phyloP scores from a whole-genome alignment of 2,329 filamentous ascomycete genomes.

The Colletotrichum eremochloae region DNA sequence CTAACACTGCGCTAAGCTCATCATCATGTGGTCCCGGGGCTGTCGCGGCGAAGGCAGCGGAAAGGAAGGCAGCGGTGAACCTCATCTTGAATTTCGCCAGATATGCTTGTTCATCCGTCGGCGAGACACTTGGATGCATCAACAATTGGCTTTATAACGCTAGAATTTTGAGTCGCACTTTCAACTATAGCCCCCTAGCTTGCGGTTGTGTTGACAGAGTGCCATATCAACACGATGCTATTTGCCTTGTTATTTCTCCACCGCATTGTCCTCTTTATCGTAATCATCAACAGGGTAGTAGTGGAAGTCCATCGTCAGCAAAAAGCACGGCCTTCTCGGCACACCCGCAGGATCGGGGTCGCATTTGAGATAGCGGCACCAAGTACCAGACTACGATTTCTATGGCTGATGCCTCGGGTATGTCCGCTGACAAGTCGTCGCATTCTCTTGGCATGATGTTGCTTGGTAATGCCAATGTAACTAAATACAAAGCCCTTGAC shows the following conservation, averaged over 20 bases:
- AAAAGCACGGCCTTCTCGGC: background rate
- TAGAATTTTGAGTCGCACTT: background rate
- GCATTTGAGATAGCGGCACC: background rate
- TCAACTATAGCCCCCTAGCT: background rate
- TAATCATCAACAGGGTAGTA: background rate
- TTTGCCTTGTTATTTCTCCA: background rate
- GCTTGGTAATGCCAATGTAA: constrained; percentile 2
- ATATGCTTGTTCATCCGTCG: too few relatives aligned
- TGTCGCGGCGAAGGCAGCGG: background rate
- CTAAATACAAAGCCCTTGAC: background rate
- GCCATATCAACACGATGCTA: constrained; percentile 2
- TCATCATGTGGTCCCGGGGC: constrained; percentile 13
- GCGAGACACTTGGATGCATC: background rate
- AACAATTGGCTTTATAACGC: background rate
- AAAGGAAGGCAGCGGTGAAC: background rate
- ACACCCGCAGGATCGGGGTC: background rate
- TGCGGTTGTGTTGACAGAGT: constrained; percentile 4
- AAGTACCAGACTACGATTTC: background rate
- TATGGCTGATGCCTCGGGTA: background rate
- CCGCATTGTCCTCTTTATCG: background rate
- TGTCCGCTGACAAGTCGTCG: background rate
- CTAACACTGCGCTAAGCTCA: constrained; percentile 4
- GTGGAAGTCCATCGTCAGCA: constrained; percentile 11
- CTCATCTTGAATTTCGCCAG: background rate
- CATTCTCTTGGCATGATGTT: background rate